These are phyloP conservation scores for Globisporangium ultimum DNA, from an alignment of 352 stramenopile species.

Conservation along the genomic window DNA sequence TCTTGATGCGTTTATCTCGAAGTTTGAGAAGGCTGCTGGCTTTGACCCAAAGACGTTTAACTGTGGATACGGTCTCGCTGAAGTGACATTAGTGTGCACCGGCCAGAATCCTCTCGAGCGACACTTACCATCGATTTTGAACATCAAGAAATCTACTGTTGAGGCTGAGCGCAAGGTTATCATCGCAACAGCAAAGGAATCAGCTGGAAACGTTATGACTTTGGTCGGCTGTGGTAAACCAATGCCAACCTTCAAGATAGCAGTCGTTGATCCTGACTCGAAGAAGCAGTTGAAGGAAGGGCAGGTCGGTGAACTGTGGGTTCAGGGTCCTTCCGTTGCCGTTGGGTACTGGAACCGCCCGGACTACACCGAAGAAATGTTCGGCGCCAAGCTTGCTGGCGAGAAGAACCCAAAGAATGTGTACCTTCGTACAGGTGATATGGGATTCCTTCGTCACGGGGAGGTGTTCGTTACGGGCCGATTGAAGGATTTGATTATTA, in stretches of 20 bases:
- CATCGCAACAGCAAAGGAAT: slow-evolving; percentile 26
- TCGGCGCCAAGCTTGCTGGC: slow-evolving; percentile 42
- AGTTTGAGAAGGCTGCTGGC: slow-evolving; percentile 44
- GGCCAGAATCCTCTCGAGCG: slow-evolving; percentile 55
- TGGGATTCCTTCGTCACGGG: slow-evolving; percentile 63
- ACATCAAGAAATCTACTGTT: slow-evolving; percentile 58
- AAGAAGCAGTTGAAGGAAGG: slow-evolving; percentile 41
- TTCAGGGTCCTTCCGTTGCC: slow-evolving; percentile 77
- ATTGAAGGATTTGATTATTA: slow-evolving; percentile 84
- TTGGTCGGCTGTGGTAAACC: slow-evolving; percentile 80
- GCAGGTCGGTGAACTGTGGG: slow-evolving; percentile 91
- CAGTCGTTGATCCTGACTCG: slow-evolving; percentile 65
- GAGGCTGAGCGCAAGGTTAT: slow-evolving; percentile 52
- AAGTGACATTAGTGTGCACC: slow-evolving; percentile 80
- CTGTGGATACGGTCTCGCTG: slow-evolving; percentile 75
- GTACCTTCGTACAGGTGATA: slow-evolving; percentile 68
- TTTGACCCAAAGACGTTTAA: slow-evolving; percentile 80
- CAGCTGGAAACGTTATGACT: slow-evolving; percentile 37
- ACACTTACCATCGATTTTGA: slow-evolving; percentile 54
- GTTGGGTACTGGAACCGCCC: slow-evolving; percentile 72
- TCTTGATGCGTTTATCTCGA: slow-evolving; percentile 68
- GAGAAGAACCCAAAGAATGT: slow-evolving; percentile 31
- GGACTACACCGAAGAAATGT: slow-evolving; percentile 72
- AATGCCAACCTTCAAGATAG: slow-evolving; percentile 72
- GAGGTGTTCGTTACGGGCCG: slow-evolving; percentile 77